phyloP scores from a whole-genome alignment of 1,284 basidiomycete species.

The Leccinum proliferum region DNA sequence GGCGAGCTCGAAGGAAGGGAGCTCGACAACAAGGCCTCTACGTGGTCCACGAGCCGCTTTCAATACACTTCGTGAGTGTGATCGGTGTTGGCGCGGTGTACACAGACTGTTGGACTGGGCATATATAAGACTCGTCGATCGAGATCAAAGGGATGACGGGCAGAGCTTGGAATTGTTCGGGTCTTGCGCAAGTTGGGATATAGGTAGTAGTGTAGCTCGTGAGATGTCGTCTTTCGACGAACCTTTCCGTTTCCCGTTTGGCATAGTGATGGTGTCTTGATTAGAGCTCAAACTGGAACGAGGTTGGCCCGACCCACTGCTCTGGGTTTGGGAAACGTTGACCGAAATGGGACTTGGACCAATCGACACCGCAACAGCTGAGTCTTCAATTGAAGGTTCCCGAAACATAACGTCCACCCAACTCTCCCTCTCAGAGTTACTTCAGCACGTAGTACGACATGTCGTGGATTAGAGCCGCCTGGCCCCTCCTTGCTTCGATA shows the following conservation, averaged over 20 bases:
- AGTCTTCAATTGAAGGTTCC: slow-evolving; percentile 66
- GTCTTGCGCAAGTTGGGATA: slow-evolving; percentile 54
- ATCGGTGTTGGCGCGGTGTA: slow-evolving; percentile 36
- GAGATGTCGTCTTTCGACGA: slow-evolving; percentile 63
- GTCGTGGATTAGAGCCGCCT: slow-evolving; percentile 68
- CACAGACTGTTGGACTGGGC: slow-evolving; percentile 46
- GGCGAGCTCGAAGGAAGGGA: slow-evolving; percentile 47
- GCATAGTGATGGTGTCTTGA: slow-evolving; percentile 33
- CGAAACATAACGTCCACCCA: slow-evolving; percentile 91
- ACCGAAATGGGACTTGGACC: slow-evolving; percentile 27
- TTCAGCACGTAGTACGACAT: slow-evolving; percentile 89
- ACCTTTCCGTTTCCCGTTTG: slow-evolving; percentile 33
- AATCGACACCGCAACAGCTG: slow-evolving; percentile 23
- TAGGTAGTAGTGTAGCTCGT: slow-evolving; percentile 52
- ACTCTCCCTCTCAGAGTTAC: slow-evolving; percentile 85
- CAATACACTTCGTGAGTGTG: slow-evolving; percentile 35
- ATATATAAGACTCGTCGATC: slow-evolving; percentile 38
- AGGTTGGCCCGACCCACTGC: slow-evolving; percentile 34
- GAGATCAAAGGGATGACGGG: slow-evolving; percentile 32
- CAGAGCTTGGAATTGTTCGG: slow-evolving; percentile 58
- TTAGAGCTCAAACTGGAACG: slow-evolving; percentile 57
- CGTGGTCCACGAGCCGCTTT: slow-evolving; percentile 39
- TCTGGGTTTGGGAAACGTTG: slow-evolving; percentile 19
- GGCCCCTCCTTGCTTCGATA: slow-evolving; percentile 80
- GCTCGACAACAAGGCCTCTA: slow-evolving; percentile 53